These are phyloP conservation scores for Petrea volubilis DNA, from an alignment of 257 asterid species.

Conservation along the genomic window DNA sequence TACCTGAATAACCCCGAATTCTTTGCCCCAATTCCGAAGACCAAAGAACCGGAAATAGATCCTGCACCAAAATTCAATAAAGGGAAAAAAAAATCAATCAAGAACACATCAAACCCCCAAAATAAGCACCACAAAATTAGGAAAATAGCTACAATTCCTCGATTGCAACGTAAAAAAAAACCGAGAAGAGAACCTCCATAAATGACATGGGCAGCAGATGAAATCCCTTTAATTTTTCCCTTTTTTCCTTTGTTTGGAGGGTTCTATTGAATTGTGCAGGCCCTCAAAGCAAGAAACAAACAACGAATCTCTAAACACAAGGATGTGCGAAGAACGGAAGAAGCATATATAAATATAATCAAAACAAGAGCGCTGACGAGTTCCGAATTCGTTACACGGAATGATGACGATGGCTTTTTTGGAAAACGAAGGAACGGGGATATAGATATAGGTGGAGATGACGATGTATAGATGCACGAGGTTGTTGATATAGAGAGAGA, in stretches of 20 bases:
- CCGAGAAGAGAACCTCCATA: slow-evolving; percentile 57
- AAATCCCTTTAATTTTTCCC: slow-evolving; percentile 2
- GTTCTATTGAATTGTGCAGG: slow-evolving; percentile 12
- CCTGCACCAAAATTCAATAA: slow-evolving; percentile 48
- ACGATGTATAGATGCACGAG: not conserved
- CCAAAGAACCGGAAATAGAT: slow-evolving; percentile 52
- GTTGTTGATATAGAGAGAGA: slow-evolving; percentile 14
- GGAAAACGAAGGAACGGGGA: slow-evolving; percentile 5
- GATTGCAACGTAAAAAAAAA: slow-evolving; percentile 19
- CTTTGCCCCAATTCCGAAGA: slow-evolving; percentile 35
- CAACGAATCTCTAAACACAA: slow-evolving; percentile 29
- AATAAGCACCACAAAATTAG: not conserved
- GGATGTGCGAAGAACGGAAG: not conserved
- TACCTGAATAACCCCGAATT: slow-evolving; percentile 53
- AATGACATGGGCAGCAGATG: slow-evolving; percentile 50
- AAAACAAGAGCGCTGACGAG: slow-evolving; percentile 3
- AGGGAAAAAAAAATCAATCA: too few species aligned
- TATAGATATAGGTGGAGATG: not conserved
- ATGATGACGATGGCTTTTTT: not conserved
- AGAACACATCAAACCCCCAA: slow-evolving; percentile 17
- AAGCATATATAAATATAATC: not conserved
- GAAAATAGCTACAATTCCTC: not conserved
- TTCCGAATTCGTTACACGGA: slow-evolving; percentile 20
- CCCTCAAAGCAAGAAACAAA: not conserved
- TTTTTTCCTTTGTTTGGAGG: slow-evolving; percentile 6